Evolutionary conservation across 306 rosid genomes (phyloP), one percentile per base, ranked within the genome.

Genomic region (Luffa acutangula): DNA sequence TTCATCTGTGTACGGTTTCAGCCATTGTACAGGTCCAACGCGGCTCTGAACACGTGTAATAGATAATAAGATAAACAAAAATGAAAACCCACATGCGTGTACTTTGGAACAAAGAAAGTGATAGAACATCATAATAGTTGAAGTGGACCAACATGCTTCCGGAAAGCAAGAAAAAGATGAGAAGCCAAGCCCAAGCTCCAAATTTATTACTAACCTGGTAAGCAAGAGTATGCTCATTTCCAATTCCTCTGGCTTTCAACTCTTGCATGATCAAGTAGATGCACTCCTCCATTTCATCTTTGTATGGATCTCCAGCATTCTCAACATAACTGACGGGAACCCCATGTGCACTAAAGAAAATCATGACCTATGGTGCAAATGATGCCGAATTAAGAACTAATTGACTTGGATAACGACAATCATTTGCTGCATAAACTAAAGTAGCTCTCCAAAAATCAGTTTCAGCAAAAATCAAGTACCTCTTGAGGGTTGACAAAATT

Each of bases 11-110:
- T 96, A 96, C 1, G 99, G 99, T 82, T 96, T 93, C 87, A 96
- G 86, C 99, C 98, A 96, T 85, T 96, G 92, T 78, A 96, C 97
- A 65, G 99, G 99, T 81, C 99, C 99, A 85, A 96, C 99, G 48
- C 99, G 97, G 85, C 99, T 96, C 99, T 96, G 87, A 60, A 36
- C 17, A 54, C 8, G 41, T 3, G 31, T 25, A 25, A 25, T 25
- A 25, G 31, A 25, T 25, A 79, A 69, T 20, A 6, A 6, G 48
- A 69, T 20, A 53, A 20, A 18, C 42, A 67, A 52, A 13, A 33
- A 56, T 53, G 37, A 51, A 72, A 77, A 42, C 3, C 63, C 48
- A 52, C 8, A 0, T 3, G 52, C 14, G 9, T 67, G 51, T 39
- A 39, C 14, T 66, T 66, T 7, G 74, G 78, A 67, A 79, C 66